Evolutionary conservation across 2,329 filamentous ascomycete genomes (phyloP), one percentile per base, ranked within the genome.

Genomic region (Cladosporium austrohemisphaericum): DNA sequence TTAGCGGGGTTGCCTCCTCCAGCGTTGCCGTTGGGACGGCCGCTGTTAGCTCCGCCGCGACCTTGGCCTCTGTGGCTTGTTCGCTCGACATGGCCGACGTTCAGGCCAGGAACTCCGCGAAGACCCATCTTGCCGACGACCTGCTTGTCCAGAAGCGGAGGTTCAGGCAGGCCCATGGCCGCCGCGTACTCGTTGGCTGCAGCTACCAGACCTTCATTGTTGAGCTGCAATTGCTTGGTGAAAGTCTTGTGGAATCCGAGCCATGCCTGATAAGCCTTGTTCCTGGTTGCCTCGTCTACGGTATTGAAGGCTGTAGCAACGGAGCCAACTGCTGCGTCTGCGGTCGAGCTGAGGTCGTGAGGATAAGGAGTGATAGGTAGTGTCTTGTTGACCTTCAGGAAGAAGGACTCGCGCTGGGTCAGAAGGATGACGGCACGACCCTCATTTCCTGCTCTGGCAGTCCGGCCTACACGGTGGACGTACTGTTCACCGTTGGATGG

Each of bases 391-490:
- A 65, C 63, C 28, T 65, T 66, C 19, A 75, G 60, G 61, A 79
- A 79, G 65, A 76, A 80, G 5, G 70, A 68, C 55, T 80, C 77
- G 45, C 68, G 67, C 53, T 76, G 58, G 8, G 74, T 77, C 35
- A 81, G 68, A 13, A 80, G 57, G 45, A 79, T 74, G 49, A 80
- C 68, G 10, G 77, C 77, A 31, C 76, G 73, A 9, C 77, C 77
- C 41, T 77, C 73, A 22, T 93, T 88, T 8, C 91, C 92, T 2
- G 91, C 93, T 55, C 93, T 82, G 2, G 88, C 93, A 7, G 93
- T 98, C 28, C 93, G 83, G 20, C 93, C 93, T 60, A 98, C 94
- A 49, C 93, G 84, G 69, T 97, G 93, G 14, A 88, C 93, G 68
- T 98, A 98, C 53, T 78, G 75, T 47, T 79, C 77, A 13, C 68